phyloP scores from a whole-genome alignment of 192 early-diverging fungal species.

The Umbelopsis sp. region DNA sequence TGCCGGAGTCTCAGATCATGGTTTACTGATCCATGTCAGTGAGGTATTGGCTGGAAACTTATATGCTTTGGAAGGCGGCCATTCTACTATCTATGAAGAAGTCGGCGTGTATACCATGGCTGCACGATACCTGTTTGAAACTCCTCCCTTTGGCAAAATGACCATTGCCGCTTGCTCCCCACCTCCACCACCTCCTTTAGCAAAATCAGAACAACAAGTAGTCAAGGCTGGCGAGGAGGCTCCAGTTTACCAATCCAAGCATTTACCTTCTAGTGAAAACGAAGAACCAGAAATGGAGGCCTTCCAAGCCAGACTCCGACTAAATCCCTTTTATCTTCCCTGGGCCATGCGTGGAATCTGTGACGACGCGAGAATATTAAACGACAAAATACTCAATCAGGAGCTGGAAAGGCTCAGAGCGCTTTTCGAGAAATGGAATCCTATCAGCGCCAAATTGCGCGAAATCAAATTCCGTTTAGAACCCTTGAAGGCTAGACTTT shows the following conservation, averaged over 20 bases:
- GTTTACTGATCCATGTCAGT: constrained; percentile 81
- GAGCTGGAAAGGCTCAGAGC: constrained; percentile 69
- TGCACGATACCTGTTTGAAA: constrained; percentile 50
- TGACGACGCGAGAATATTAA: constrained; percentile 66
- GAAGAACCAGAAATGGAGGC: constrained; percentile 40
- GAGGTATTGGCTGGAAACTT: constrained; percentile 87
- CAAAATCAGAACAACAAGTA: background rate
- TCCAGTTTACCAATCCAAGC: background rate
- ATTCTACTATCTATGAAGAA: constrained; percentile 94
- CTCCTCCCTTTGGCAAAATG: constrained; percentile 38
- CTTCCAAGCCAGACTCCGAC: constrained; percentile 65
- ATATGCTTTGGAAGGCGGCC: constrained; percentile 85
- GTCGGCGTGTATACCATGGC: constrained; percentile 77
- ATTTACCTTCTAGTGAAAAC: background rate
- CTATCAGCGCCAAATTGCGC: constrained; percentile 64
- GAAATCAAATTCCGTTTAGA: constrained; percentile 94
- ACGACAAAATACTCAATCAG: constrained; percentile 48
- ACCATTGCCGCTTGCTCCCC: background rate
- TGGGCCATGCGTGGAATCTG: constrained; percentile 91
- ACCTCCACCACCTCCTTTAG: constrained; percentile 6
- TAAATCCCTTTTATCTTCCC: constrained; percentile 92
- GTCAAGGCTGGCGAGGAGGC: background rate
- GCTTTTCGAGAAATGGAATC: constrained; percentile 83
- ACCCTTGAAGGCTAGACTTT: constrained; percentile 71
- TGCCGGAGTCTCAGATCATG: constrained; percentile 84